phyloP scores from a whole-genome alignment of 371 early-diverging fungal genomes.

The Mucor irregularis region DNA sequence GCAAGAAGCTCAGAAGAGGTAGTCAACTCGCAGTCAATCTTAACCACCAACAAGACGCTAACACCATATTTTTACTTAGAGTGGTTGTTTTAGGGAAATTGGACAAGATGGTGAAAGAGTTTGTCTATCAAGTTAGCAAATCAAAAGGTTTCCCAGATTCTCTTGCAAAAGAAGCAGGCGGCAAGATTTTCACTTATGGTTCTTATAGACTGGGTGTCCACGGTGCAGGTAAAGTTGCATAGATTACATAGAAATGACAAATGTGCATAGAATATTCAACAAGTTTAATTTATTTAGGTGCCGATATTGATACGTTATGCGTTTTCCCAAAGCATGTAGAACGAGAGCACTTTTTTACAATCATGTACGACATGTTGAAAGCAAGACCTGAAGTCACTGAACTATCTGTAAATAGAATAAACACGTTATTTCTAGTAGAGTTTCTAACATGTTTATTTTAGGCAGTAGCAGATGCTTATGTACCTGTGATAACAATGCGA shows the following conservation, averaged over 20 bases:
- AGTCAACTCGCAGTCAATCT: not conserved
- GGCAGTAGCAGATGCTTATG: constrained; percentile 93
- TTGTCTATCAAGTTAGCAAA: constrained; percentile 76
- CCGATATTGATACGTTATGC: constrained; percentile 99
- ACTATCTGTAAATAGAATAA: constrained; percentile 48
- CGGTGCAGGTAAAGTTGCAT: constrained; percentile 80
- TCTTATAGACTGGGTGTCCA: constrained; percentile 99
- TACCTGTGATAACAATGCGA: constrained; percentile 97
- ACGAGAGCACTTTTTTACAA: constrained; percentile 94
- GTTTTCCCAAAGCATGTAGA: constrained; percentile 94
- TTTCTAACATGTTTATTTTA: constrained; percentile 13
- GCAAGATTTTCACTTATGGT: constrained; percentile 99
- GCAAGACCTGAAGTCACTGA: constrained; percentile 87
- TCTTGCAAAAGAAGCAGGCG: constrained; percentile 87
- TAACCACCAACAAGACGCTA: not conserved
- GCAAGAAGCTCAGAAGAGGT: constrained; percentile 58
- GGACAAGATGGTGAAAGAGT: constrained; percentile 84
- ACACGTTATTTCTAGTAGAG: not conserved
- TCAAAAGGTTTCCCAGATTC: constrained; percentile 75
- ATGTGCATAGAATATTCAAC: not conserved
- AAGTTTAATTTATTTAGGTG: constrained; percentile 49
- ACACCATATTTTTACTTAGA: constrained; percentile 39
- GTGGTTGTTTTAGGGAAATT: constrained; percentile 88
- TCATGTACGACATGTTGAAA: constrained; percentile 88
- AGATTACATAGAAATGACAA: too few relatives aligned